Base-by-base conservation (phyloP, 805 yeast species). In the Millerozyma miso region DNA sequence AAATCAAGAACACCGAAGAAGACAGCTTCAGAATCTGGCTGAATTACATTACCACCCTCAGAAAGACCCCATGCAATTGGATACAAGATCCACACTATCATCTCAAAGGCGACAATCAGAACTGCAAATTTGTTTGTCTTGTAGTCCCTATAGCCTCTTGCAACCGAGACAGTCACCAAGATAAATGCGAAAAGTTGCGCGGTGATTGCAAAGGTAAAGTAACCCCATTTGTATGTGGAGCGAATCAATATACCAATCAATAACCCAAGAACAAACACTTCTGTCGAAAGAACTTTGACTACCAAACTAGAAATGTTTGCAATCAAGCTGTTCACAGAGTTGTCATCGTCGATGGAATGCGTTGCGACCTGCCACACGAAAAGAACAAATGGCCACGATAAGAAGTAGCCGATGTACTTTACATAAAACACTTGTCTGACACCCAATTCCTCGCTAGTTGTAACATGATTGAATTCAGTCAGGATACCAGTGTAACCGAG, bases 211-310 rank as follows among this genome's bases (percentile, higher is more conserved):
- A 81, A 77, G 4, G 77, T 71, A 61, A 76, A 81, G 67, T 77
- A 81, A 57, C 87, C 88, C 85, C 85, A 81, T 59, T 78, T 81
- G 62, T 81, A 81, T 35, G 77, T 62, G 6, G 83, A 71, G 29
- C 57, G 49, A 45, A 81, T 76, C 49, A 81, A 63, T 16, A 76
- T 46, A 53, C 85, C 86, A 54, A 81, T 72, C 58, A 81, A 69
- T 34, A 77, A 65, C 35, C 78, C 73, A 40, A 81, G 65, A 33
- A 80, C 78, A 54, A 68, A 74, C 16, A 75, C 69, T 55, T 68
- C 77, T 37, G 66, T 59, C n/a, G 72, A 62, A 23, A 69, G 52
- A n/a, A 71, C 49, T 51, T 75, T 75, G 14, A 73, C 53, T 38
- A 72, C 54, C 46, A 73, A 61, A 16, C 67, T 63, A n/a, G 67